Conservation (phyloP, 371 early-diverging fungal genomes). For the Saksenaea vasiformis region DNA sequence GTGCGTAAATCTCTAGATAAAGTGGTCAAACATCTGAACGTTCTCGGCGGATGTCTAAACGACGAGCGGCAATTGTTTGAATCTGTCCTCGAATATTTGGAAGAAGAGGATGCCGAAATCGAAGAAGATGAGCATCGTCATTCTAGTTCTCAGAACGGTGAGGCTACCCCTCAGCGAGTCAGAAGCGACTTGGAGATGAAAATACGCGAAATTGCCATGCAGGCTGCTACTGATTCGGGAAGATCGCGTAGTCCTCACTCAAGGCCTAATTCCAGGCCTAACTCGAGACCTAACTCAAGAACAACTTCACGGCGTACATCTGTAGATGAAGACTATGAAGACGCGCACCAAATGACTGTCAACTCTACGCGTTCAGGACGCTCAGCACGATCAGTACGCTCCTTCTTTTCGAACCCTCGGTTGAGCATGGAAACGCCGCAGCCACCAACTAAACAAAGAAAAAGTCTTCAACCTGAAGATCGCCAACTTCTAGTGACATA, state of each 20-base stretch:
- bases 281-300: background rate
- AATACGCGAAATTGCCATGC: background rate
- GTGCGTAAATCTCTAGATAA: slow-evolving; percentile 40
- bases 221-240: background rate
- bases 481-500: slow-evolving; percentile 58
- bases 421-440: background rate
- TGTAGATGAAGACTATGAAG: slow-evolving; percentile 8
- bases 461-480: slow-evolving; percentile 53
- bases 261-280: background rate
- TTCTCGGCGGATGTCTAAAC: slow-evolving; percentile 47
- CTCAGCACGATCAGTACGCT: background rate
- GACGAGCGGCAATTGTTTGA: slow-evolving; percentile 48
- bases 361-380: slow-evolving; percentile 1
- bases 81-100: slow-evolving; percentile 34
- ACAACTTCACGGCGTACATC: slow-evolving; percentile 4
- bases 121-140: slow-evolving; percentile 14
- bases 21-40: slow-evolving; percentile 44
- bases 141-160: background rate
- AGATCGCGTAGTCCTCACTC: background rate
- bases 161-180: background rate
- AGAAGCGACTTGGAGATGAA: background rate
- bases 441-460: slow-evolving; percentile 43
- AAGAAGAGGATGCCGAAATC: slow-evolving; percentile 22
- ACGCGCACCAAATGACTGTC: slow-evolving; percentile 9
- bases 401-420: background rate